Evolutionary conservation across 306 rosid genomes (phyloP), one percentile per base, ranked within the genome.

Genomic region (Sphenostylis stenocarpa): DNA sequence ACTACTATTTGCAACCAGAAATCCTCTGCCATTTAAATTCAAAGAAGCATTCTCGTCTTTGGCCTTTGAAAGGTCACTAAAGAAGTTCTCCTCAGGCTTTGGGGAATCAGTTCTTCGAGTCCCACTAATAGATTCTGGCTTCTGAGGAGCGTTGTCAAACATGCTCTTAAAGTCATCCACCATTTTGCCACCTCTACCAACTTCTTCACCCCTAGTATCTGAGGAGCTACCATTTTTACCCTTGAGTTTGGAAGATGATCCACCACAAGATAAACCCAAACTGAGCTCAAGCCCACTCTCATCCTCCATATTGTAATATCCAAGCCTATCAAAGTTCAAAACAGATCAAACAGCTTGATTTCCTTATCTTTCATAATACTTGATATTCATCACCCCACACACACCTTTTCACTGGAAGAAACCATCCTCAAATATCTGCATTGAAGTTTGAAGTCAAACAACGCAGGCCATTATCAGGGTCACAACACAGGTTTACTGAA

Each of bases 231-330:
- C 93, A 85, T 57, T 87, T 90, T 88, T 96, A 81, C 83, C 78
- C 87, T 91, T 93, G 64, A 91, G 60, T 83, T 93, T 96, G 73
- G 39, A 82, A 65, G 98, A 88, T 31, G 87, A 86, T 79, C 98
- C 97, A 61, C 98, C 96, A 70, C 51, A 93, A 67, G 94, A 89
- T 34, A 96, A 87, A 85, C 98, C 97, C 88, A 96, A 86, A 81
- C 99, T 91, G 77, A 96, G 97, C 87, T 96, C 99, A 80, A 96
- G 96, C 76, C 93, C 99, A 26, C 81, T 87, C 14, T 96, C 98
- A 82, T 93, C 97, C 71, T 93, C 99, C 99, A 96, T 96, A 28
- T 81, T 80, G 60, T 65, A 77, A 60, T 70, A 36, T 70, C 51
- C 23, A 76, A 65, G 58, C 43, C 73, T 76, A 70, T 65, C 61